These are phyloP conservation scores for Wickerhamomyces chaumierensis DNA, from an alignment of 805 yeast genomes.

Conservation along the genomic window DNA sequence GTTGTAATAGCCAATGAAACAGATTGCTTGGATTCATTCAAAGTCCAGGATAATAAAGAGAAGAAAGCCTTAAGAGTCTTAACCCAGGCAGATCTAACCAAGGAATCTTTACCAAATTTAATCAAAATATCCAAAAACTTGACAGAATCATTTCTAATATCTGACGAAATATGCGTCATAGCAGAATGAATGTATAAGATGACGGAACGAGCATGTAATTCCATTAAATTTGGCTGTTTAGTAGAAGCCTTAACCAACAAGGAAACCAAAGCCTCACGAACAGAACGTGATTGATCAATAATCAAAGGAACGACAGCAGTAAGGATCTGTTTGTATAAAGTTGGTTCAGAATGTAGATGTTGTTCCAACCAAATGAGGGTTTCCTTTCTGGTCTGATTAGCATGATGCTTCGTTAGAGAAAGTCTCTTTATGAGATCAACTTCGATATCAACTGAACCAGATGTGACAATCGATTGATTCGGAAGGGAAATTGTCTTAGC, in stretches of 20 bases:
- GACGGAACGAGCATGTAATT: conserved; percentile 46
- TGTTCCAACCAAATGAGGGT: conserved; percentile 43
- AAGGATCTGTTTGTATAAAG: conserved; percentile 46
- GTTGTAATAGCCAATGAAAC: conserved; percentile 24
- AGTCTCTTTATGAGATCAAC: conserved; percentile 47
- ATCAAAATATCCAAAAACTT: conserved; percentile 51
- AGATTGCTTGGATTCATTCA: conserved; percentile 21
- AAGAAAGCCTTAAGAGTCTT: conserved; percentile 59
- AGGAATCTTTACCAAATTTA: conserved; percentile 38
- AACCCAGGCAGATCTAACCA: conserved; percentile 54
- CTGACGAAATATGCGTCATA: conserved; percentile 83
- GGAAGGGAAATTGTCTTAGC: conserved; percentile 42
- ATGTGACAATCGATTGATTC: conserved; percentile 22
- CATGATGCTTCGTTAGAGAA: conserved; percentile 66
- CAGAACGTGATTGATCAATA: conserved; percentile 50
- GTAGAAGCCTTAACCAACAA: conserved; percentile 37
- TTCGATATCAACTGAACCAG: conserved; percentile 19
- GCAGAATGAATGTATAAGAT: conserved; percentile 78
- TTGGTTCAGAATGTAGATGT: conserved; percentile 39
- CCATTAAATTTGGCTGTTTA: conserved; percentile 42
- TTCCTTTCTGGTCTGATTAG: conserved; percentile 59
- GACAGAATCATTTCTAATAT: conserved; percentile 66
- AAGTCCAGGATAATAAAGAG: conserved; percentile 67
- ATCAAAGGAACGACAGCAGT: conserved; percentile 44
- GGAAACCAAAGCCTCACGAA: conserved; percentile 44